phyloP scores from a whole-genome alignment of 2,329 filamentous ascomycete genomes.

The Aureobasidium musti region DNA sequence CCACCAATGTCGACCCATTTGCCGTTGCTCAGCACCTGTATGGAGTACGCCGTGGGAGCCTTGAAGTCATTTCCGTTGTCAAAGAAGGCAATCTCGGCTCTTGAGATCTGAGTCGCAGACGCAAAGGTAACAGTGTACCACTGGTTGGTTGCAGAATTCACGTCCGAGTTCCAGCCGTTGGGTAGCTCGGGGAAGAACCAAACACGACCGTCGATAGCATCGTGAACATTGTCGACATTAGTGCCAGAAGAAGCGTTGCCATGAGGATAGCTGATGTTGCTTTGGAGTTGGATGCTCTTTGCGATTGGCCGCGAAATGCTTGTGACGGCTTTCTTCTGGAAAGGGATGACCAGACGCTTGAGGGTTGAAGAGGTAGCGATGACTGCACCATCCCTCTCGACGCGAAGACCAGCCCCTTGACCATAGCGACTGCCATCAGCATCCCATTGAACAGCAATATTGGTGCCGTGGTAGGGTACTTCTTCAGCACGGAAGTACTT shows the following conservation, averaged over 20 bases:
- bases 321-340: conserved; percentile 35
- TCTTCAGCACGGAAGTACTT: conserved; percentile 48
- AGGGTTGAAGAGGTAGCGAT: conserved; percentile 40
- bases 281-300: conserved; percentile 44
- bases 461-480: conserved; percentile 48
- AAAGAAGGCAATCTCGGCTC: conserved; percentile 46
- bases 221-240: conserved; percentile 39
- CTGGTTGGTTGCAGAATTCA: conserved; percentile 38
- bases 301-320: conserved; percentile 41
- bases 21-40: conserved; percentile 37
- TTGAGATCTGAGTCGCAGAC: conserved; percentile 35
- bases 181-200: conserved; percentile 47
- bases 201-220: conserved; percentile 46
- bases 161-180: conserved; percentile 45
- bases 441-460: conserved; percentile 49
- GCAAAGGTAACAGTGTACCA: conserved; percentile 47
- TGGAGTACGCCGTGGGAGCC: conserved; percentile 38
- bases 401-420: conserved; percentile 38
- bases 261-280: conserved; percentile 37
- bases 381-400: conserved; percentile 43
- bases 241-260: conserved; percentile 41
- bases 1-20: conserved; percentile 40
- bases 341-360: conserved; percentile 35
- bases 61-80: conserved; percentile 38
- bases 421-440: conserved; percentile 41